Evolutionary conservation across 2,329 filamentous ascomycete genomes (phyloP), one percentile per base, ranked within the genome.

Genomic region (Botrytis fabae): DNA sequence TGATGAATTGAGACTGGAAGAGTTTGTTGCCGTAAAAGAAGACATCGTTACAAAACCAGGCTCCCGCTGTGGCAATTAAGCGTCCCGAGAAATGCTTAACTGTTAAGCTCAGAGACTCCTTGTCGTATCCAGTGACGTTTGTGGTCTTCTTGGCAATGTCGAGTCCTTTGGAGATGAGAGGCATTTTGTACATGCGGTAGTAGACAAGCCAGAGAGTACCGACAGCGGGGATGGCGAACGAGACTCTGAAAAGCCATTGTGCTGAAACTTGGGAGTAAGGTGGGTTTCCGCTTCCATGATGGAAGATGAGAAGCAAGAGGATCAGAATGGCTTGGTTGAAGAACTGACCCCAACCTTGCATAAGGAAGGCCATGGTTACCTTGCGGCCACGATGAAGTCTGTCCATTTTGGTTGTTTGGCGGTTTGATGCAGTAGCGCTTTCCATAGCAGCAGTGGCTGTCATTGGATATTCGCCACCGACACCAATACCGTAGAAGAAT

Each of bases 1-100:
- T 85, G 84, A 98, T 97, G 84, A 98, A 98, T 81, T 95, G 89
- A 75, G 88, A 89, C 84, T 97, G 95, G 88, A 98, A 98, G 71
- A 98, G 91, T 88, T 97, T 98, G 91, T 97, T 98, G 78, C 95
- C 95, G 85, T 98, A 98, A 86, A 98, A 98, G 88, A 98, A 98
- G 77, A 98, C 92, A 80, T 98, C 95, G 83, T 98, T 98, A 85
- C 91, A 93, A 83, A 95, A 98, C 95, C 95, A 98, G 51, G 91
- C 89, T 73, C 93, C 93, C 18, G 95, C 91, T 32, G 95, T 98
- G 68, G 95, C 95, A 32, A 97, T 80, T 38, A 98, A 84, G 78
- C 95, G 94, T 70, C 92, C 92, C 65, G 94, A 94, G 78, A 98
- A 98, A 85, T 97, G 90, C 73, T 84, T 88, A 83, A 95, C 89